These are phyloP conservation scores for Raddia guianensis DNA, from an alignment of 176 grass and related monocot genomes.

Conservation along the genomic window DNA sequence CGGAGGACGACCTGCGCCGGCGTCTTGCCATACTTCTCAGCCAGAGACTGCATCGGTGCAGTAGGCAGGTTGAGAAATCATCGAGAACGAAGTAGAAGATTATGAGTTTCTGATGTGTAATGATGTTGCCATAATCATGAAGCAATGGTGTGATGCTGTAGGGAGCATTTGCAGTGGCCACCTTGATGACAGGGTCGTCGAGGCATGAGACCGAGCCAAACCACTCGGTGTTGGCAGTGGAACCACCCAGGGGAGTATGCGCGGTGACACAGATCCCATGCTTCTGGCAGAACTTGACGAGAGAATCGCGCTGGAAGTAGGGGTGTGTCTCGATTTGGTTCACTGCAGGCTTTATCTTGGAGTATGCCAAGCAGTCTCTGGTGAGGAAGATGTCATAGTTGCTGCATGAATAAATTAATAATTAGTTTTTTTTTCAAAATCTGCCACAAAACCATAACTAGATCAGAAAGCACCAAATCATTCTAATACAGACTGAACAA, in stretches of 20 bases:
- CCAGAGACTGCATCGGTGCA: slow-evolving; percentile 53
- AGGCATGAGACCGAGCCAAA: slow-evolving; percentile 84
- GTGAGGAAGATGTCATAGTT: slow-evolving; percentile 98
- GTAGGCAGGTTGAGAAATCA: background rate
- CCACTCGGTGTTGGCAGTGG: slow-evolving; percentile 80
- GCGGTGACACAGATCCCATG: slow-evolving; percentile 84
- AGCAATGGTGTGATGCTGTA: background rate
- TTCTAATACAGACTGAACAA: background rate
- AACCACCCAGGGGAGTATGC: slow-evolving; percentile 83
- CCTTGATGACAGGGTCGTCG: slow-evolving; percentile 83
- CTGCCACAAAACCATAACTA: background rate
- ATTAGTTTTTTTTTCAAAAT: background rate
- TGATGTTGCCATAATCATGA: background rate
- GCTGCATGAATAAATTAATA: slow-evolving; percentile 51
- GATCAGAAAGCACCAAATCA: background rate
- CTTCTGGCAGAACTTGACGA: slow-evolving; percentile 97
- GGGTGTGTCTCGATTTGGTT: slow-evolving; percentile 94
- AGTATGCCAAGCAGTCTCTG: slow-evolving; percentile 77
- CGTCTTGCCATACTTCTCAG: slow-evolving; percentile 76
- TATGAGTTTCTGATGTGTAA: too few species aligned
- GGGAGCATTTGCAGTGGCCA: background rate
- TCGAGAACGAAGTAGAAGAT: too few species aligned
- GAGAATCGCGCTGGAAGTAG: slow-evolving; percentile 89
- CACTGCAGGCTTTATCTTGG: slow-evolving; percentile 92
- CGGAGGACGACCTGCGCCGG: slow-evolving; percentile 65